A percentile compares a stretch with the other conserved stretches of the same genome.
Conservation (phyloP, 768 basidiomycete genomes). For the Termitomyces sp. region DNA sequence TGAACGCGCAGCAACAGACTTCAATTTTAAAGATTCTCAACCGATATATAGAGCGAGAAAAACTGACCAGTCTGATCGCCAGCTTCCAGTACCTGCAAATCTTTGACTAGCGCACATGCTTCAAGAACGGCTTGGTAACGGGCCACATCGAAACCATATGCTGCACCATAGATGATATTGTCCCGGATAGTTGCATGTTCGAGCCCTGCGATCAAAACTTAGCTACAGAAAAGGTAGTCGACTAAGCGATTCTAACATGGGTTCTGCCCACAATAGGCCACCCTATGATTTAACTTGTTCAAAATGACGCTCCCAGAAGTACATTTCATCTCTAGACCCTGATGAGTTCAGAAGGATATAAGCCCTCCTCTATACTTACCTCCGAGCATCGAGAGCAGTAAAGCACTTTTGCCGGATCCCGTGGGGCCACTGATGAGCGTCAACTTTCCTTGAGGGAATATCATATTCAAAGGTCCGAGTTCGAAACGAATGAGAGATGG, state of each 20-base stretch:
- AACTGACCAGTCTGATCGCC: conserved; percentile 69
- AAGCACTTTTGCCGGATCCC: conserved; percentile 64
- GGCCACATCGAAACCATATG: conserved; percentile 49
- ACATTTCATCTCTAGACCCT: conserved; percentile 52
- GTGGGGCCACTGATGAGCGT: conserved; percentile 61
- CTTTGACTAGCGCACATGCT: conserved; percentile 68
- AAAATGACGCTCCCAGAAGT: conserved; percentile 46
- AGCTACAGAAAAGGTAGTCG: conserved; percentile 6
- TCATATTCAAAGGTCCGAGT: conserved; percentile 51
- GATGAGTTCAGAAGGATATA: background rate
- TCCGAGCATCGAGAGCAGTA: conserved; percentile 60
- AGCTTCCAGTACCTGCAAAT: conserved; percentile 66
- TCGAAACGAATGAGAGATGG: conserved; percentile 35
- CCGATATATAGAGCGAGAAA: background rate
- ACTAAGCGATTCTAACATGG: conserved; percentile 37
- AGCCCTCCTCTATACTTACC: conserved; percentile 29
- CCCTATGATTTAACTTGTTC: conserved; percentile 49
- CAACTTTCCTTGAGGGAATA: conserved; percentile 52
- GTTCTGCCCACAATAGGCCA: conserved; percentile 67
- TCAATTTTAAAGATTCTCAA: background rate
- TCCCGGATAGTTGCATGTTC: conserved; percentile 79
- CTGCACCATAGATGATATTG: conserved; percentile 72
- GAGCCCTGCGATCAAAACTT: conserved; percentile 44
- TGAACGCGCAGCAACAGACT: conserved; percentile 11
- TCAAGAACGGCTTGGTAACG: conserved; percentile 66